These are phyloP conservation scores for Geranium rotundifolium DNA, from an alignment of 345 rosid species.

Conservation along the genomic window DNA sequence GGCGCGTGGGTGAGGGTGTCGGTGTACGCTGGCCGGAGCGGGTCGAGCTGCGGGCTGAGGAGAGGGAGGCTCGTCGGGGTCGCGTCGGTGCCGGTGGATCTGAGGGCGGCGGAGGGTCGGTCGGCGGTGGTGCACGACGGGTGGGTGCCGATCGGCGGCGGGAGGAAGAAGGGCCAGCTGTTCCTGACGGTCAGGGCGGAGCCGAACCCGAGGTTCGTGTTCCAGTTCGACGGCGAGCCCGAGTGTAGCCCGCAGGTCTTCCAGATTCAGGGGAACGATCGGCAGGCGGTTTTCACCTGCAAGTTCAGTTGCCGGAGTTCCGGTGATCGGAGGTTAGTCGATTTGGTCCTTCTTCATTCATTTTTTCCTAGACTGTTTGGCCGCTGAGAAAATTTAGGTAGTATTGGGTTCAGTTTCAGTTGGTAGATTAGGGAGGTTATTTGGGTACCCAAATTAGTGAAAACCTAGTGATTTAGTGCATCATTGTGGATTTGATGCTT, in stretches of 20 bases:
- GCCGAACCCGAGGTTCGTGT: constrained; percentile 84
- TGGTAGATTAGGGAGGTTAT: no score
- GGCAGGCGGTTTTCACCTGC: constrained; percentile 92
- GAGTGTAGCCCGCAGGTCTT: constrained; percentile 96
- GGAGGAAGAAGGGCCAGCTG: constrained; percentile 34
- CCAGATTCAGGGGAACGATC: constrained; percentile 76
- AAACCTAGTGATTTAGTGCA: no score
- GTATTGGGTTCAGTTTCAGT: no score
- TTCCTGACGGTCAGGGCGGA: constrained; percentile 47
- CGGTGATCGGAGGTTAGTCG: constrained; percentile 52
- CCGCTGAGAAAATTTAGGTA: not conserved
- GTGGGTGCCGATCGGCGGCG: constrained; percentile 41
- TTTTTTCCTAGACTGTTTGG: no score
- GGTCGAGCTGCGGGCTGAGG: constrained; percentile 31
- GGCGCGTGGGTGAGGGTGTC: constrained; percentile 28
- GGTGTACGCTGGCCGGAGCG: constrained; percentile 29
- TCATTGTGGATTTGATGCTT: no score
- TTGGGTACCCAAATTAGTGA: no score
- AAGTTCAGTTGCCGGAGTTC: constrained; percentile 63
- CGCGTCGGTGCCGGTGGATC: constrained; percentile 46
- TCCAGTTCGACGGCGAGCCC: constrained; percentile 77
- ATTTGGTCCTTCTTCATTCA: no score
- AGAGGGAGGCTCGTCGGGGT: constrained; percentile 52
- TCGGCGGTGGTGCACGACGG: constrained; percentile 49
- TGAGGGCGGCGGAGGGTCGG: constrained; percentile 43